Evolutionary conservation across 306 rosid genomes (phyloP).

Genomic region (Dryas drummondii): DNA sequence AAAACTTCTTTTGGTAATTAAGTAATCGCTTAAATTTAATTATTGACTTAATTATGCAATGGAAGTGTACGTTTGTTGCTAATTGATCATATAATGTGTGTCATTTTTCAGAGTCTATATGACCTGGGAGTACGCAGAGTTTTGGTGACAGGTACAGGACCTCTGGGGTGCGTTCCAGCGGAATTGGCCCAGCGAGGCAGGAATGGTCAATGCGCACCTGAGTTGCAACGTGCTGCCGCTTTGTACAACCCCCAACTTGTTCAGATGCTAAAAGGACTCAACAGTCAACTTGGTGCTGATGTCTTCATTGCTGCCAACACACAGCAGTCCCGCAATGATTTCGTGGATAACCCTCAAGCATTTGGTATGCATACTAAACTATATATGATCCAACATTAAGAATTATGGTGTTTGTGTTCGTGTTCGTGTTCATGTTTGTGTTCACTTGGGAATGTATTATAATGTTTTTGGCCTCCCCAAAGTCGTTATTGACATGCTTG

Average conservation of each 20-base stretch:
- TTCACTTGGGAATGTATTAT: too few relatives aligned
- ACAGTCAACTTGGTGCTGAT: slow-evolving; percentile 47
- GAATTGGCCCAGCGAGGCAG: slow-evolving; percentile 58
- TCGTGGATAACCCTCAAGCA: slow-evolving; percentile 41
- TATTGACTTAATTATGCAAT: too few relatives aligned
- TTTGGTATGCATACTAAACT: slow-evolving; percentile 41
- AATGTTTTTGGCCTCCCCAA: too few relatives aligned
- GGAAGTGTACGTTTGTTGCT: too few relatives aligned
- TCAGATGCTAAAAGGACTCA: slow-evolving; percentile 46
- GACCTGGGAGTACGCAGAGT: slow-evolving; percentile 76
- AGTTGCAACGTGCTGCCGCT: slow-evolving; percentile 53
- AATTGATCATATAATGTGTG: not conserved
- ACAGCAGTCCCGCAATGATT: slow-evolving; percentile 35
- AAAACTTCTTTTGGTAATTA: slow-evolving; percentile 50
- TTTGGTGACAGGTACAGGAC: slow-evolving; percentile 85
- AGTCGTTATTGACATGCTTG: not conserved
- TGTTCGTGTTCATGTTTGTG: too few relatives aligned
- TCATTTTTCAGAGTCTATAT: slow-evolving; percentile 31
- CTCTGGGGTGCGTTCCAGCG: slow-evolving; percentile 87
- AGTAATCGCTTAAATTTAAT: too few relatives aligned
- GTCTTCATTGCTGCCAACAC: slow-evolving; percentile 64
- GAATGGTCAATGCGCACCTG: slow-evolving; percentile 51
- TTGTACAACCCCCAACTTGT: slow-evolving; percentile 68
- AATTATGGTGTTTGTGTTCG: too few relatives aligned
- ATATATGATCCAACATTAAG: too few relatives aligned